These are phyloP conservation scores for Pichia thaimueangensis DNA, from an alignment of 805 yeast genomes.

Conservation along the genomic window DNA sequence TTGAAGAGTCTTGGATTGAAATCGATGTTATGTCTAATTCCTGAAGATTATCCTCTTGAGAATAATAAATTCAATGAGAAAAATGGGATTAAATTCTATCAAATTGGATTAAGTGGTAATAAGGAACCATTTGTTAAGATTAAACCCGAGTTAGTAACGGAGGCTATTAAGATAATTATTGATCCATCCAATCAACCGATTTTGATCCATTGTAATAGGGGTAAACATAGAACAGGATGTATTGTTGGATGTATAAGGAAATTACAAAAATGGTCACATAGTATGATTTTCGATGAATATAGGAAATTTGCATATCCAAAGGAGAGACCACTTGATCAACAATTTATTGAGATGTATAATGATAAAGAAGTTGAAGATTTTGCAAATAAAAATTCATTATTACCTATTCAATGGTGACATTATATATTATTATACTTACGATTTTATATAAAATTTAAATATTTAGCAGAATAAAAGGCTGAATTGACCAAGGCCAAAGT, in stretches of 20 bases:
- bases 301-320: constrained; percentile 92
- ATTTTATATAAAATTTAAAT: constrained; percentile 3
- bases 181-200: constrained; percentile 89
- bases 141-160: constrained; percentile 57
- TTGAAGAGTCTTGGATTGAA: constrained; percentile 56
- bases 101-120: constrained; percentile 91
- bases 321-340: constrained; percentile 92
- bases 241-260: constrained; percentile 87
- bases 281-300: constrained; percentile 94
- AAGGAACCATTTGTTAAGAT: constrained; percentile 89
- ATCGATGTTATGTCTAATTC: constrained; percentile 75
- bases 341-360: constrained; percentile 86
- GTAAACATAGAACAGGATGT: constrained; percentile 96
- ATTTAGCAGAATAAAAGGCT: constrained; percentile 57
- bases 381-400: constrained; percentile 48
- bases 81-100: constrained; percentile 65
- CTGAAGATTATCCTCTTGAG: constrained; percentile 85
- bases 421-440: neutral
- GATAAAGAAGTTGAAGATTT: constrained; percentile 51
- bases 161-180: constrained; percentile 73
- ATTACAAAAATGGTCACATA: constrained; percentile 85
- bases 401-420: constrained; percentile 66
- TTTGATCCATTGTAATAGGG: constrained; percentile 90
- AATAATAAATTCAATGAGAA: constrained; percentile 57
- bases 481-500: constrained; percentile 57